phyloP scores from a whole-genome alignment of 1,284 basidiomycete species.

The Cutaneotrichosporon cavernicola region DNA sequence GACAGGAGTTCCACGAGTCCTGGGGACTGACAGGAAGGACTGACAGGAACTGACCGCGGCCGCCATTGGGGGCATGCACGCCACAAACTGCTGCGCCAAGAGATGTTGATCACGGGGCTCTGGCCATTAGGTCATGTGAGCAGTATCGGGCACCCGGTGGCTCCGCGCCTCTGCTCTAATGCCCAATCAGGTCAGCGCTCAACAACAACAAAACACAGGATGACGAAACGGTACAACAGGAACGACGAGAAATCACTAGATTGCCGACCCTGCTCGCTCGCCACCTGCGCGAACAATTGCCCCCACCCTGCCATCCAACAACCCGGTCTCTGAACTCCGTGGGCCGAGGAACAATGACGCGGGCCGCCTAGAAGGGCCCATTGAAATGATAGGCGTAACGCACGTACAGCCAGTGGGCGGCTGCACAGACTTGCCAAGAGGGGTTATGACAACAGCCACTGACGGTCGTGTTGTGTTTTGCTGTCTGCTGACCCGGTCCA shows the following conservation, averaged over 20 bases:
- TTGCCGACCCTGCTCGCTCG: not conserved
- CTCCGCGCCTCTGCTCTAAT: not conserved
- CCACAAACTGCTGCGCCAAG: not conserved
- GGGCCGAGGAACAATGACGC: not conserved
- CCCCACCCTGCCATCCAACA: not conserved
- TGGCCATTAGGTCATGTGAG: not conserved
- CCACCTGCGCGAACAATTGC: not conserved
- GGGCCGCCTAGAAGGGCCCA: not conserved
- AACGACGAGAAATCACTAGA: not conserved
- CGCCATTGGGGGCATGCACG: not conserved
- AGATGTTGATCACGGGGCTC: not conserved
- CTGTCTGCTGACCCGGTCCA: not conserved
- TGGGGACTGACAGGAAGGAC: not conserved
- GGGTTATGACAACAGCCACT: not conserved
- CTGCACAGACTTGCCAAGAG: conserved; percentile 1
- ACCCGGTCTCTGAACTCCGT: not conserved
- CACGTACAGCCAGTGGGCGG: not conserved
- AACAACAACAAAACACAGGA: not conserved
- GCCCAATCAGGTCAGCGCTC: not conserved
- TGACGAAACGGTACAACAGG: not conserved
- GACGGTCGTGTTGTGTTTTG: not conserved
- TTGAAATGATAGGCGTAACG: not conserved
- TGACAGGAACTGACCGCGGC: not conserved
- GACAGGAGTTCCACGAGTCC: too few species aligned
- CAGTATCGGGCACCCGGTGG: too few species aligned